Evolutionary conservation across 1,139 yeast genomes (phyloP), one percentile per base, ranked within the genome.

Genomic region (Yamadazyma triangularis): DNA sequence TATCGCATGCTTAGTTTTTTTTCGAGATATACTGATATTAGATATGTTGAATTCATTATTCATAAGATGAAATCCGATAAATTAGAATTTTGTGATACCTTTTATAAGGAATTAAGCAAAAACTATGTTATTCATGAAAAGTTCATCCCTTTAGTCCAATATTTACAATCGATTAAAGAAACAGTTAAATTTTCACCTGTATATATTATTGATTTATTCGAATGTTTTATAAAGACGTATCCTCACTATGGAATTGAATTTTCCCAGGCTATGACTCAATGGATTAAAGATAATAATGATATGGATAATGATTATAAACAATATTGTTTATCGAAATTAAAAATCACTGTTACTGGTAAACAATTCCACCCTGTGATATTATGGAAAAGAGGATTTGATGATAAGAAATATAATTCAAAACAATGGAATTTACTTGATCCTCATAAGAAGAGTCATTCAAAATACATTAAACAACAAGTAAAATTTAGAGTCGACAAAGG

Each of bases 401-500:
- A n/a, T n/a, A n/a, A n/a, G n/a, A n/a, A n/a, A n/a, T n/a, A n/a
- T n/a, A n/a, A n/a, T n/a, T n/a, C n/a, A n/a, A n/a, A n/a, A n/a
- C n/a, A n/a, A n/a, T n/a, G n/a, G n/a, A n/a, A n/a, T n/a, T n/a
- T n/a, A n/a, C n/a, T n/a, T n/a, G n/a, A n/a, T n/a, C n/a, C n/a
- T n/a, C n/a, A n/a, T n/a, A n/a, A n/a, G n/a, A n/a, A n/a, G n/a
- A n/a, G n/a, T n/a, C n/a, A n/a, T n/a, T n/a, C n/a, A n/a, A n/a
- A n/a, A n/a, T n/a, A n/a, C n/a, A n/a, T n/a, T n/a, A n/a, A n/a
- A n/a, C n/a, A n/a, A 8, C 71, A 66, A 33, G 45, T 61, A 1
- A 51, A 51, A 19, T 64, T 56, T 38, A 42, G 73, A 23, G 42
- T 63, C 23, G 48, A 51, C 13, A 45, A 50, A 27, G 74, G 73